A percentile compares a stretch with the other conserved stretches of the same genome.
These are phyloP conservation scores for Friedmanniomyces simplex DNA, from an alignment of 495 filamentous ascomycete genomes.

Conservation along the genomic window DNA sequence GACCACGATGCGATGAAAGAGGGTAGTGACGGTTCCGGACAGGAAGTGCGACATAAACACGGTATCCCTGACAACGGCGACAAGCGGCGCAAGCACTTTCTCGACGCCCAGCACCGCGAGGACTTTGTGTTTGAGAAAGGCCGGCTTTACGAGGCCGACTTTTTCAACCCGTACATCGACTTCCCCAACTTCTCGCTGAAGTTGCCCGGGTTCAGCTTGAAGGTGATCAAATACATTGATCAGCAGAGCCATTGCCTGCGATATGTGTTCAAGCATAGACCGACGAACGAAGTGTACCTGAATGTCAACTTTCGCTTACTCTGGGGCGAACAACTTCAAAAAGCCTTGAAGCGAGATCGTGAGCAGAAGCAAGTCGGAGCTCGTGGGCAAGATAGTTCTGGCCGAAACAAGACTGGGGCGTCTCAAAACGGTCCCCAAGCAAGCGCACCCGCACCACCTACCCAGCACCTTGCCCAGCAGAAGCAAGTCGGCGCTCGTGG, in stretches of 20 bases:
- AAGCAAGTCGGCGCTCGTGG: not conserved
- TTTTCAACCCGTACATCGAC: slow-evolving; percentile 81
- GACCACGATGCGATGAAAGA: slow-evolving; percentile 48
- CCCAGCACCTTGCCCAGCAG: not conserved
- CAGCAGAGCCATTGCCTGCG: slow-evolving; percentile 31
- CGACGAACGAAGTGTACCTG: slow-evolving; percentile 28
- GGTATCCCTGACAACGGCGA: slow-evolving; percentile 22
- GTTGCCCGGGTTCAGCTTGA: slow-evolving; percentile 30
- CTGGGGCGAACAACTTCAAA: slow-evolving; percentile 26
- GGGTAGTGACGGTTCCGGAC: slow-evolving; percentile 54
- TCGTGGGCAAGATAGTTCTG: too few relatives aligned
- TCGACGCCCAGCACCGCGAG: slow-evolving; percentile 32
- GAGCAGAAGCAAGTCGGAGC: not conserved
- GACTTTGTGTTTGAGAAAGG: slow-evolving; percentile 47
- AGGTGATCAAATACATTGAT: slow-evolving; percentile 30
- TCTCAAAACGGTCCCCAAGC: not conserved
- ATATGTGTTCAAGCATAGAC: slow-evolving; percentile 31
- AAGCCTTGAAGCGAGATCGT: slow-evolving; percentile 13
- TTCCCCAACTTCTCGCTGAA: slow-evolving; percentile 46
- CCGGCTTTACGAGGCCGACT: slow-evolving; percentile 63
- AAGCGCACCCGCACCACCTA: not conserved
- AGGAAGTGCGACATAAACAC: slow-evolving; percentile 29
- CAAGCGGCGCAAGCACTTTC: slow-evolving; percentile 28
- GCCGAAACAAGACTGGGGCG: too few relatives aligned
- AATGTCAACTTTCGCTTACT: slow-evolving; percentile 29